Evolutionary conservation across 352 stramenopile species (phyloP).

Genomic region (Saprolegnia parasitica): DNA sequence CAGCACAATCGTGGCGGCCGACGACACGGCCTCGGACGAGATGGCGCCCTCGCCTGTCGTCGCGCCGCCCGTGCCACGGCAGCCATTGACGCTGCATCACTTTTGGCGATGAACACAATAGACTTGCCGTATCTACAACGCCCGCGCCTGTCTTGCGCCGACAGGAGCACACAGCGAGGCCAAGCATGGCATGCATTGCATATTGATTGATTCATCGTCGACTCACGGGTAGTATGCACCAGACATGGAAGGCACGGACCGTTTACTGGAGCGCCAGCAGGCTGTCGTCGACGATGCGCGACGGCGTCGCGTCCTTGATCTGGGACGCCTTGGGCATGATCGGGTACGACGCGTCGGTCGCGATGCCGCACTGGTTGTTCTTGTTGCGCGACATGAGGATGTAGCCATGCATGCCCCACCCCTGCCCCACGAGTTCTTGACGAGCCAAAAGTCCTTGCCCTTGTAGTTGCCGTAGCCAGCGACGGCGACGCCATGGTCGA

Average conservation of each 20-base stretch:
- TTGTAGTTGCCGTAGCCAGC: conserved; percentile 90
- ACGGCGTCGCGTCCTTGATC: conserved; percentile 12
- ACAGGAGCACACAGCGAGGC: too few relatives aligned
- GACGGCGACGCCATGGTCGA: conserved; percentile 93
- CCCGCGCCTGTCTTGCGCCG: too few relatives aligned
- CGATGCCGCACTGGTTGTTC: conserved; percentile 92
- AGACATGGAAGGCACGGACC: background rate
- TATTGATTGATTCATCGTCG: too few relatives aligned
- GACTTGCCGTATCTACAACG: background rate
- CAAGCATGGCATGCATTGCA: too few relatives aligned
- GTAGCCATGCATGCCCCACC: conserved; percentile 87
- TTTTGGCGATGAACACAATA: conserved; percentile 5
- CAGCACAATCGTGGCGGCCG: background rate
- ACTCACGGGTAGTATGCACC: too few relatives aligned
- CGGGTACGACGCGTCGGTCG: conserved; percentile 79
- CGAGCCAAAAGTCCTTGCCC: conserved; percentile 90
- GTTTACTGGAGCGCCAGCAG: background rate
- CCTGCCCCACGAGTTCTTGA: conserved; percentile 92
- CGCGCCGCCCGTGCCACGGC: background rate
- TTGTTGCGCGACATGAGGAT: conserved; percentile 77
- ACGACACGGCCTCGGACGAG: background rate
- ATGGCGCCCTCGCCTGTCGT: background rate
- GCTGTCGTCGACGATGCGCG: background rate
- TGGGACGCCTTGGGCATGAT: conserved; percentile 38
- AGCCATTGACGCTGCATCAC: conserved; percentile 5